phyloP scores from a whole-genome alignment of 2,329 filamentous ascomycete genomes.

The Aspergillus japonicus region DNA sequence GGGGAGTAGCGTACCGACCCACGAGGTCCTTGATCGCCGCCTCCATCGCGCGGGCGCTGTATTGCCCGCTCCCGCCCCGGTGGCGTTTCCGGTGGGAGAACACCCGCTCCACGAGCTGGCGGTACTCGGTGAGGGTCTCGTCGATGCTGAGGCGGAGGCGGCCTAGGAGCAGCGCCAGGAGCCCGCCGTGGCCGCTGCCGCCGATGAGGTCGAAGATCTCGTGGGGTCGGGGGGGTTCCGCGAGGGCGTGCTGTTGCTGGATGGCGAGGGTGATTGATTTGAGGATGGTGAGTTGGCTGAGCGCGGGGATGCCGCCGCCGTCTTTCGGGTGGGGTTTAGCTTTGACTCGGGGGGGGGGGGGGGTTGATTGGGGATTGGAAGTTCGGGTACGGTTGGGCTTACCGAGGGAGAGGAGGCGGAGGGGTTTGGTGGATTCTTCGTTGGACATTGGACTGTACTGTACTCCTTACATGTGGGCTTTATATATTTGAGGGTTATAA shows the following conservation, averaged over 20 bases:
- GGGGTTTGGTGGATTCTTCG: background rate
- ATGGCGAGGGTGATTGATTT: background rate
- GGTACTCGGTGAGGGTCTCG: slow-evolving; percentile 35
- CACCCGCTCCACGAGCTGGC: slow-evolving; percentile 23
- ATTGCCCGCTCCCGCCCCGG: background rate
- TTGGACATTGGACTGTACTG: background rate
- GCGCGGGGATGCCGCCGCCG: slow-evolving; percentile 30
- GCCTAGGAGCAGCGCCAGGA: slow-evolving; percentile 42
- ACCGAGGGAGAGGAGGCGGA: background rate
- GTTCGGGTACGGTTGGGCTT: background rate
- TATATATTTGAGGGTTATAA: too few species aligned
- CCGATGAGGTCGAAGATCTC: slow-evolving; percentile 5
- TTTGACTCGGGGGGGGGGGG: too few species aligned
- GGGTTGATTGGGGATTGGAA: background rate
- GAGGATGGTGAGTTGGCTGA: slow-evolving; percentile 4
- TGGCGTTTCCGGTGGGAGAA: slow-evolving; percentile 23
- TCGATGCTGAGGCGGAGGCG: slow-evolving; percentile 36
- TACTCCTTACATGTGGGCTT: background rate
- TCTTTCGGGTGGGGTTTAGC: slow-evolving; percentile 17
- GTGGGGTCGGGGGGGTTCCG: background rate
- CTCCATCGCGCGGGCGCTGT: background rate
- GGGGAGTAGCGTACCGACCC: background rate
- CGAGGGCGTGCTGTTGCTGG: background rate
- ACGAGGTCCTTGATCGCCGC: slow-evolving; percentile 16
- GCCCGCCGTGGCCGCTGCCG: slow-evolving; percentile 23